Percentiles rank a stretch among this genome's conserved stretches.
Evolutionary conservation across 495 filamentous ascomycete species (phyloP).

Genomic region (Aspergillus taichungensis): DNA sequence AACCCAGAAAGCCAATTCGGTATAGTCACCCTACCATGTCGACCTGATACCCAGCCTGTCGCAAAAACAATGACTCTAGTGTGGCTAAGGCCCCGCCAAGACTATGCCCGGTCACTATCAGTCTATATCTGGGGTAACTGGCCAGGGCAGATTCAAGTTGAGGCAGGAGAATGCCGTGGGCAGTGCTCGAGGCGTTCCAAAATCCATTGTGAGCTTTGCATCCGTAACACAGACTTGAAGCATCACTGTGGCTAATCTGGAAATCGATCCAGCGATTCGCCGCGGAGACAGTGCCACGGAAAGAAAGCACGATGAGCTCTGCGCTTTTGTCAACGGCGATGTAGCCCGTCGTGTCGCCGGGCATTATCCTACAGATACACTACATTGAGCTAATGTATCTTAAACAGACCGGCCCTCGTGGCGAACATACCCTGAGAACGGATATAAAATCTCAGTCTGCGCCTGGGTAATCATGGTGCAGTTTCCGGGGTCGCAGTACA

Average conservation of each 20-base stretch:
- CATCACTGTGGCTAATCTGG: slow-evolving; percentile 18
- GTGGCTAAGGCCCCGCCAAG: slow-evolving; percentile 52
- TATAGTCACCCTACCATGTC: slow-evolving; percentile 6
- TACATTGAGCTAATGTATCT: not conserved
- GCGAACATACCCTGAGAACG: slow-evolving; percentile 43
- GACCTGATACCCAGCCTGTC: slow-evolving; percentile 24
- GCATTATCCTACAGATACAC: slow-evolving; percentile 26
- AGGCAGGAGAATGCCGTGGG: slow-evolving; percentile 20
- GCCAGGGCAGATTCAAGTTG: slow-evolving; percentile 7
- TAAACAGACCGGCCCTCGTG: not conserved
- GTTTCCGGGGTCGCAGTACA: slow-evolving; percentile 41
- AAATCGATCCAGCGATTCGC: slow-evolving; percentile 52
- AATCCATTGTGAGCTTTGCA: slow-evolving; percentile 43
- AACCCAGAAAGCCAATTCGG: not conserved
- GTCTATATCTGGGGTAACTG: slow-evolving; percentile 33
- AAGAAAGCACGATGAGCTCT: slow-evolving; percentile 47
- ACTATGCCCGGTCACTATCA: slow-evolving; percentile 52
- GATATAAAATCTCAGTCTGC: slow-evolving; percentile 38
- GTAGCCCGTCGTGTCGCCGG: slow-evolving; percentile 52
- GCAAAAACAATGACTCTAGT: slow-evolving; percentile 42
- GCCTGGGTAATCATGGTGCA: slow-evolving; percentile 47
- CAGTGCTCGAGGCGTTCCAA: slow-evolving; percentile 35
- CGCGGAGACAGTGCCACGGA: slow-evolving; percentile 48
- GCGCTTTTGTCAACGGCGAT: slow-evolving; percentile 49
- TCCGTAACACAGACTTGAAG: slow-evolving; percentile 7